Conservation (phyloP, 495 filamentous ascomycete species). For the Talaromyces nanjingensis region DNA sequence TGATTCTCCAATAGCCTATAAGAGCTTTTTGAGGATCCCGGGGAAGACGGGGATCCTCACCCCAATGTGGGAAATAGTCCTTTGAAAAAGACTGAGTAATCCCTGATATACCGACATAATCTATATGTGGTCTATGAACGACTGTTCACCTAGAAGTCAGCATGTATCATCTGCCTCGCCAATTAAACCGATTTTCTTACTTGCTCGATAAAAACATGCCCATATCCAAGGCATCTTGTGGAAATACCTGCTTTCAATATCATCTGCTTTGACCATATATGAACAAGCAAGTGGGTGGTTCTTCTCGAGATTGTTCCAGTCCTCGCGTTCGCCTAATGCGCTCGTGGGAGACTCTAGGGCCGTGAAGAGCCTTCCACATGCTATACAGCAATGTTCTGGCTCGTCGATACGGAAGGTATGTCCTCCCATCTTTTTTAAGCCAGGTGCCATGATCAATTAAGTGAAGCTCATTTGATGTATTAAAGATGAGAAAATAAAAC, state of each 20-base stretch:
- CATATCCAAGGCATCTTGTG: neutral
- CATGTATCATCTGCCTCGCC: neutral
- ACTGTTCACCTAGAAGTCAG: neutral
- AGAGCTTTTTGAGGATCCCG: slow-evolving; percentile 1
- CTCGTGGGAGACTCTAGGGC: neutral
- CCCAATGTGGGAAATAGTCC: neutral
- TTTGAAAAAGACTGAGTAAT: neutral
- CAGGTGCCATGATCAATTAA: neutral
- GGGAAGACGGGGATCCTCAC: neutral
- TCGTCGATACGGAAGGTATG: neutral
- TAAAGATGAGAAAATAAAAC: neutral
- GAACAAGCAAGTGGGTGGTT: neutral
- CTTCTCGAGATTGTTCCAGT: slow-evolving; percentile 2
- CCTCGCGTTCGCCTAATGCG: slow-evolving; percentile 1
- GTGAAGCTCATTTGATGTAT: neutral
- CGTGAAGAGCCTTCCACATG: neutral
- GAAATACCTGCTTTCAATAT: slow-evolving; percentile 8
- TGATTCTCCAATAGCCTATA: neutral
- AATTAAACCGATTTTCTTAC: neutral
- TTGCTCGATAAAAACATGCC: slow-evolving; percentile 6
- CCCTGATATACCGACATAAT: slow-evolving; percentile 4
- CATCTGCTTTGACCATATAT: slow-evolving; percentile 5
- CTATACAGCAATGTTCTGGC: neutral
- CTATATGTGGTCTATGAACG: slow-evolving; percentile 3
- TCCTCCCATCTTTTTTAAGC: neutral